phyloP scores from a whole-genome alignment of 345 rosid genomes.

The Murraya paniculata region DNA sequence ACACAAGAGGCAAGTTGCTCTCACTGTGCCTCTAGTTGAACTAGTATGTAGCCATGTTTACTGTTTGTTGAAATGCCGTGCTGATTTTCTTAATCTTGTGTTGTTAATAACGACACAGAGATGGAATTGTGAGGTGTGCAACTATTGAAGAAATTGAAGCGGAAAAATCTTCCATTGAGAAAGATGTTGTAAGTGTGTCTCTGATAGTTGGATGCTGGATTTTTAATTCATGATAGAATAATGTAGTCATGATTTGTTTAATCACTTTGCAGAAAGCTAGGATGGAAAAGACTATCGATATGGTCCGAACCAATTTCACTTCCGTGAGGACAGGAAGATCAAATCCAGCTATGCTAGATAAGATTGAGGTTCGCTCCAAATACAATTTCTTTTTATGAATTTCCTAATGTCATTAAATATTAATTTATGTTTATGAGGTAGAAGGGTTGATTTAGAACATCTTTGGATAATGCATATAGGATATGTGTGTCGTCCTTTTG shows the following conservation, averaged over 20 bases:
- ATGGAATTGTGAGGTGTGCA: slow-evolving; percentile 60
- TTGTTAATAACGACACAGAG: slow-evolving; percentile 33
- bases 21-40: neutral
- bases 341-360: slow-evolving; percentile 80
- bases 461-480: neutral
- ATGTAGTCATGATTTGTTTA: neutral
- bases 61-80: slow-evolving; percentile 15
- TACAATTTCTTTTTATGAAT: neutral
- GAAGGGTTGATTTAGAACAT: neutral
- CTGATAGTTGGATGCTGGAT: neutral
- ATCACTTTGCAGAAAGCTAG: slow-evolving; percentile 53
- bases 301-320: slow-evolving; percentile 67
- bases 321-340: slow-evolving; percentile 87
- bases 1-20: slow-evolving; percentile 47
- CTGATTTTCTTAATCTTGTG: neutral
- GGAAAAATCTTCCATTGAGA: slow-evolving; percentile 72
- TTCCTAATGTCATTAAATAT: neutral
- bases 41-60: neutral
- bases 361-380: slow-evolving; percentile 59
- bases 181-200: slow-evolving; percentile 60
- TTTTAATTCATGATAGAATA: neutral
- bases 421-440: neutral
- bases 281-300: slow-evolving; percentile 93
- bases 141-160: slow-evolving; percentile 92
- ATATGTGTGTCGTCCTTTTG: neutral